These are phyloP conservation scores for Candida lessepsii DNA, from an alignment of 805 yeast species.

Conservation along the genomic window DNA sequence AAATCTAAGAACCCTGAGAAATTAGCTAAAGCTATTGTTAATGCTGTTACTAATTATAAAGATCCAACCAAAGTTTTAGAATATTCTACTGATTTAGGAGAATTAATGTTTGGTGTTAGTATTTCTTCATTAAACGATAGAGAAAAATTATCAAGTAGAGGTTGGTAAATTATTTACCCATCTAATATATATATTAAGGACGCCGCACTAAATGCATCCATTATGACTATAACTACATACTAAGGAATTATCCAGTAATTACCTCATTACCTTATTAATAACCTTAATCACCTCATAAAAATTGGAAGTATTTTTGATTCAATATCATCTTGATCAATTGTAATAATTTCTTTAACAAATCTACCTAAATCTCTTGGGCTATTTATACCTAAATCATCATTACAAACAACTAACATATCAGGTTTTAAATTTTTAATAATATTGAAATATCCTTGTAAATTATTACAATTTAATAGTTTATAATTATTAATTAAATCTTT, in stretches of 20 bases:
- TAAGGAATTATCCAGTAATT: too few species aligned
- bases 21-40: slow-evolving; percentile 75
- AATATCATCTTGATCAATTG: slow-evolving; percentile 21
- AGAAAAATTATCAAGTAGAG: slow-evolving; percentile 50
- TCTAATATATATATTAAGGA: not conserved
- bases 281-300: slow-evolving; percentile 10
- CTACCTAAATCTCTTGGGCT: slow-evolving; percentile 35
- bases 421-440: slow-evolving; percentile 40
- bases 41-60: slow-evolving; percentile 70
- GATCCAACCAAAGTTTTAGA: slow-evolving; percentile 61
- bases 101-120: slow-evolving; percentile 71
- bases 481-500: slow-evolving; percentile 29
- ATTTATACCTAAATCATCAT: slow-evolving; percentile 41
- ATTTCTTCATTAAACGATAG: slow-evolving; percentile 48
- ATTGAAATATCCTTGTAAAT: slow-evolving; percentile 40
- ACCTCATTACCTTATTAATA: too few species aligned
- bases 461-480: slow-evolving; percentile 38
- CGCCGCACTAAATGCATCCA: slow-evolving; percentile 1
- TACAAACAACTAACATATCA: slow-evolving; percentile 39
- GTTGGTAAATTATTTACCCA: slow-evolving; percentile 40
- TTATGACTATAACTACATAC: too few species aligned
- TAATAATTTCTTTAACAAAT: slow-evolving; percentile 37
- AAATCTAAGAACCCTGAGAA: slow-evolving; percentile 69
- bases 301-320: slow-evolving; percentile 17
- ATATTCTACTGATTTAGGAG: slow-evolving; percentile 68